phyloP scores from a whole-genome alignment of 2,329 filamentous ascomycete species.

The Lecanoromycetidae sp. region DNA sequence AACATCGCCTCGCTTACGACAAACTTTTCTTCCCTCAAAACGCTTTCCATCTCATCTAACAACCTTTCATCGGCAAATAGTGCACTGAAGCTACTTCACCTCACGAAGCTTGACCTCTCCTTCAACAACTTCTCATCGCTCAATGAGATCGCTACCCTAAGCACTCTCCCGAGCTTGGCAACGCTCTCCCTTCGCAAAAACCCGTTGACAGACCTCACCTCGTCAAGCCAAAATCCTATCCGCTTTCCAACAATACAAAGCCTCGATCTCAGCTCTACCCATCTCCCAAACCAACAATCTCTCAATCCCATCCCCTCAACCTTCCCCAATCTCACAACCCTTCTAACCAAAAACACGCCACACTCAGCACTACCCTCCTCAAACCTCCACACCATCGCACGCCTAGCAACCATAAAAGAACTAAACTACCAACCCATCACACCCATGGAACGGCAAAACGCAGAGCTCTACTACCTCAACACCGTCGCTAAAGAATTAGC shows the following conservation, averaged over 20 bases:
- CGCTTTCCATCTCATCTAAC: constrained; percentile 41
- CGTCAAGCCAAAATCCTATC: background rate
- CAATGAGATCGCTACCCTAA: constrained; percentile 38
- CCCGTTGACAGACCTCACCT: constrained; percentile 34
- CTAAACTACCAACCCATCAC: constrained; percentile 53
- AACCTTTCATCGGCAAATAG: constrained; percentile 32
- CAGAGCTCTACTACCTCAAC: constrained; percentile 86
- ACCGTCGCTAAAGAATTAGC: constrained; percentile 43
- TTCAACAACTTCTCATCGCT: constrained; percentile 57
- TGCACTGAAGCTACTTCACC: constrained; percentile 35
- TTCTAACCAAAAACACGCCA: constrained; percentile 78
- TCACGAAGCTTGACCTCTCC: constrained; percentile 49
- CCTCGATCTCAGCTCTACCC: constrained; percentile 23
- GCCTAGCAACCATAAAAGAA: constrained; percentile 52
- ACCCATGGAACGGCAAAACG: constrained; percentile 60
- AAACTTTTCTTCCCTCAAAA: constrained; percentile 42
- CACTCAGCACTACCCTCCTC: constrained; percentile 50
- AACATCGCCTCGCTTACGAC: constrained; percentile 37
- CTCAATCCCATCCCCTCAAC: constrained; percentile 58
- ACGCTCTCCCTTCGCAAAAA: constrained; percentile 68
- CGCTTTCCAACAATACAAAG: constrained; percentile 6
- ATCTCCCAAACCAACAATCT: constrained; percentile 44
- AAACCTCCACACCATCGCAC: constrained; percentile 77
- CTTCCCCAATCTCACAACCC: constrained; percentile 61
- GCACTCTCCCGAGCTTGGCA: constrained; percentile 43